Evolutionary conservation across 768 basidiomycete species (phyloP), one percentile per base, ranked within the genome.

Genomic region (Sutorius australiensis): DNA sequence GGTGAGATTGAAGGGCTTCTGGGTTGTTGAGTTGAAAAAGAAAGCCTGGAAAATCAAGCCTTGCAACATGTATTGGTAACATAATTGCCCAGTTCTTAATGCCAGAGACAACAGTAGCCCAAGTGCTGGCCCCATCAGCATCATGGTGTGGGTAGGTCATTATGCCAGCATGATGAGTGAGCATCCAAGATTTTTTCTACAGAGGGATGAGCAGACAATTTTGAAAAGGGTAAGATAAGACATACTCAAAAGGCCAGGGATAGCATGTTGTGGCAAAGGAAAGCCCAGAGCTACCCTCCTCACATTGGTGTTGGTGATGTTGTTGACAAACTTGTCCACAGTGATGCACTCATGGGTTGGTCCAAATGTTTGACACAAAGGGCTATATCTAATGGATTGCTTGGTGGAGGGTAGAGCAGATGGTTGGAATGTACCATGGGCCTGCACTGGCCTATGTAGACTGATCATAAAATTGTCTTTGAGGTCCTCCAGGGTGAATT

Each of bases 81-180:
- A 9, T 37, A 8, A 37, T 3, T 16, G 7, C n/a, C 36, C 36
- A 37, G 36, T 37, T 37, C 16, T 10, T 43, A 8, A 42, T 17
- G 0, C 50, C 30, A 2, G 39, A 42, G 0, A 24, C 3, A 2
- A 17, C 2, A 0, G 24, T n/a, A 0, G 8, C 33, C 10, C n/a
- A 56, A 0, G 28, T 52, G 2, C 1, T 3, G 0, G 28, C 37
- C 2, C 55, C 50, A 5, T 52, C 33, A 0, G 53, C 10, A 2
- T 49, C 28, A 1, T 54, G 53, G 41, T 54, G 48, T 7, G n/a
- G 37, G 17, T 46, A 46, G 11, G 45, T 46, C 2, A 19, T 14
- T 1, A 47, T 30, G 1, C 6, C 40, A 0, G 45, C 31, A 0
- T 52, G 51, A 11, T 52, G 31, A 0, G 12, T 31, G 0, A 52